A percentile compares a stretch with the other conserved stretches of the same genome.
These are phyloP conservation scores for Isochrysis galbana DNA, from an alignment of 78 protist genomes.

Conservation along the genomic window DNA sequence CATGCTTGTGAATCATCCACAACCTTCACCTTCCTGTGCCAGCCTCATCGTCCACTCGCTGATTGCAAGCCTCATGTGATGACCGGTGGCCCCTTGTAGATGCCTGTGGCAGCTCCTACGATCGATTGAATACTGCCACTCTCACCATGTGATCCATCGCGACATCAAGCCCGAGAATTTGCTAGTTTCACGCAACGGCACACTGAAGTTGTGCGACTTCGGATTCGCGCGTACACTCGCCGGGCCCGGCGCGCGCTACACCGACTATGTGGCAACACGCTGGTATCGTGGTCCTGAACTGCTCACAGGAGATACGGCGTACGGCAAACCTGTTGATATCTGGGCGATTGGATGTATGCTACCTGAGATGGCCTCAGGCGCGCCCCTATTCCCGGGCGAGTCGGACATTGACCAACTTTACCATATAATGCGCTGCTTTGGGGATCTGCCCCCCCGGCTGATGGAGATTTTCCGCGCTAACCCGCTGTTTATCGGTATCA, in stretches of 20 bases:
- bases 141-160: conserved; percentile 40
- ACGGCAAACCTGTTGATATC: conserved; percentile 55
- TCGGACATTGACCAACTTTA: conserved; percentile 66
- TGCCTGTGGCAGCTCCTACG: conserved; percentile 47
- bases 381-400: conserved; percentile 69
- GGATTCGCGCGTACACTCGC: conserved; percentile 64
- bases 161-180: conserved; percentile 68
- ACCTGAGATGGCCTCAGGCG: conserved; percentile 53
- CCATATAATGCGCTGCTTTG: conserved; percentile 53
- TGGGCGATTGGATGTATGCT: conserved; percentile 75
- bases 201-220: conserved; percentile 65
- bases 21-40: too few relatives aligned
- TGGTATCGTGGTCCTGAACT: conserved; percentile 71
- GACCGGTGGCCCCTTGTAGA: too few relatives aligned
- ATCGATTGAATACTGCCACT: conserved; percentile 54
- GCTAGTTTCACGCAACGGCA: conserved; percentile 51
- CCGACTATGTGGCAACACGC: conserved; percentile 76
- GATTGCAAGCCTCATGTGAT: too few relatives aligned
- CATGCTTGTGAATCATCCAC: too few relatives aligned
- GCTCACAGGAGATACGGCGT: conserved; percentile 51
- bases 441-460: conserved; percentile 31
- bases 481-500: conserved; percentile 41
- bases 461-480: conserved; percentile 41
- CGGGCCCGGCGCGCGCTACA: conserved; percentile 47
- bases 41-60: too few relatives aligned